Percentiles rank a stretch among this genome's conserved stretches.
Evolutionary conservation across 2,329 filamentous ascomycete genomes (phyloP).

Genomic region (Colletotrichum sublineola): DNA sequence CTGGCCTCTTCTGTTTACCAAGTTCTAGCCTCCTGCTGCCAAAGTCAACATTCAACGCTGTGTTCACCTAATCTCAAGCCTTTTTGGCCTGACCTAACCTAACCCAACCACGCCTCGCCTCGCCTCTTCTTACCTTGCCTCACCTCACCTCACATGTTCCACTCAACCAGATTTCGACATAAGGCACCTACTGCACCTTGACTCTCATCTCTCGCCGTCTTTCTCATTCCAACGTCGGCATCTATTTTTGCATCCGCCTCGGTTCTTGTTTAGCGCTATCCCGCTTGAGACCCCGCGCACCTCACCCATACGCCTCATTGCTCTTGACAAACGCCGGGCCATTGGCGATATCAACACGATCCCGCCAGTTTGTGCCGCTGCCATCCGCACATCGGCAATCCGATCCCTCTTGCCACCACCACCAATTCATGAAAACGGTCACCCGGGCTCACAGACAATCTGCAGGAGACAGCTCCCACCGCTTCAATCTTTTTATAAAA

Average conservation of each 20-base stretch:
- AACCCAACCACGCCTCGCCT: neutral
- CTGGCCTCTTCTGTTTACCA: slow-evolving; percentile 15
- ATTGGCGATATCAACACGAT: slow-evolving; percentile 10
- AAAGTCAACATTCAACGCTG: slow-evolving; percentile 24
- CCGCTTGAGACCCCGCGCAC: neutral
- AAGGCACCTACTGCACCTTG: slow-evolving; percentile 8
- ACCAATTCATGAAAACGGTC: slow-evolving; percentile 31
- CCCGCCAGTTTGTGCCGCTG: slow-evolving; percentile 19
- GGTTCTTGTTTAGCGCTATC: slow-evolving; percentile 11
- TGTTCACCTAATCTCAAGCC: neutral
- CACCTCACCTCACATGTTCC: neutral
- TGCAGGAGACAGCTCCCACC: slow-evolving; percentile 15
- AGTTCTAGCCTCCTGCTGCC: slow-evolving; percentile 7
- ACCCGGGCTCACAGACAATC: slow-evolving; percentile 1
- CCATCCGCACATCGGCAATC: slow-evolving; percentile 34
- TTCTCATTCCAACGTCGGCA: slow-evolving; percentile 29
- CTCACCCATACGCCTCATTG: slow-evolving; percentile 6
- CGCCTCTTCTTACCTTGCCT: slow-evolving; percentile 5
- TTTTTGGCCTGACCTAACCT: slow-evolving; percentile 13
- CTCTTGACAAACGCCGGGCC: slow-evolving; percentile 26
- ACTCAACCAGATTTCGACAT: slow-evolving; percentile 11
- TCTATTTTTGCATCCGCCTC: slow-evolving; percentile 6
- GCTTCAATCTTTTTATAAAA: neutral
- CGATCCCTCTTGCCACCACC: slow-evolving; percentile 18
- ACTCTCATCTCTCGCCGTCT: slow-evolving; percentile 22